Percentiles rank a stretch among this genome's conserved stretches.
Evolutionary conservation across 31 red algal genomes (phyloP).

Genomic region (Asparagopsis taxiformis): DNA sequence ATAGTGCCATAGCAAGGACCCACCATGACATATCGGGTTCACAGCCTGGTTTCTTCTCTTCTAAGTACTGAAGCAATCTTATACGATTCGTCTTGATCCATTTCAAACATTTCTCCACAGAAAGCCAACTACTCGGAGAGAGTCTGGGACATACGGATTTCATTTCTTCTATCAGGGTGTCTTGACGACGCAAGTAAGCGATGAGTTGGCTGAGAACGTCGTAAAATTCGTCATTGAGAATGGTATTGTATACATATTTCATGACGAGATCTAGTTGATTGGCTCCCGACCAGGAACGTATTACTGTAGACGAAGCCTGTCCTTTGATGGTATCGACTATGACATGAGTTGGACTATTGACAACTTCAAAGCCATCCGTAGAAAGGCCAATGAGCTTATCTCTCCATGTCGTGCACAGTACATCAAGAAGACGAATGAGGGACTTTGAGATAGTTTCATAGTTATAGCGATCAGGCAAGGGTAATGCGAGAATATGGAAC

Average conservation of each 20-base stretch:
- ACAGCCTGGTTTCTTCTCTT: conserved; percentile 13
- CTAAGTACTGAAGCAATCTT: conserved; percentile 5
- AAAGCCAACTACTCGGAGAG: conserved; percentile 19
- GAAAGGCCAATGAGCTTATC: conserved; percentile 12
- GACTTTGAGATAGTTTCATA: conserved; percentile 6
- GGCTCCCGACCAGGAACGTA: conserved; percentile 20
- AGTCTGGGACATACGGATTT: conserved; percentile 21
- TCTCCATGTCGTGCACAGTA: conserved; percentile 12
- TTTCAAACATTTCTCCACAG: conserved; percentile 6
- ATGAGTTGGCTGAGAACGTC: conserved; percentile 14
- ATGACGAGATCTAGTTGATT: conserved; percentile 35
- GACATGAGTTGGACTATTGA: background rate
- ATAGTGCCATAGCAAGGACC: conserved; percentile 20
- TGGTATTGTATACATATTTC: background rate
- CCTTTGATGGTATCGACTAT: background rate
- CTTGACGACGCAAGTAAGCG: conserved; percentile 7
- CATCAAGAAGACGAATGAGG: conserved; percentile 2
- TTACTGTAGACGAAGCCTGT: background rate
- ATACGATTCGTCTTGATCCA: conserved; percentile 30
- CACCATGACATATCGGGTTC: conserved; percentile 23
- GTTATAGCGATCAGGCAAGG: conserved; percentile 12
- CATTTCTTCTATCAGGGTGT: conserved; percentile 14
- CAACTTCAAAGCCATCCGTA: conserved; percentile 19
- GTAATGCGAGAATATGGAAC: conserved; percentile 14
- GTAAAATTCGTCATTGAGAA: conserved; percentile 21